A percentile compares a stretch with the other conserved stretches of the same genome.
These are phyloP conservation scores for Aspergillus biplanus DNA, from an alignment of 495 filamentous ascomycete species.

Conservation along the genomic window DNA sequence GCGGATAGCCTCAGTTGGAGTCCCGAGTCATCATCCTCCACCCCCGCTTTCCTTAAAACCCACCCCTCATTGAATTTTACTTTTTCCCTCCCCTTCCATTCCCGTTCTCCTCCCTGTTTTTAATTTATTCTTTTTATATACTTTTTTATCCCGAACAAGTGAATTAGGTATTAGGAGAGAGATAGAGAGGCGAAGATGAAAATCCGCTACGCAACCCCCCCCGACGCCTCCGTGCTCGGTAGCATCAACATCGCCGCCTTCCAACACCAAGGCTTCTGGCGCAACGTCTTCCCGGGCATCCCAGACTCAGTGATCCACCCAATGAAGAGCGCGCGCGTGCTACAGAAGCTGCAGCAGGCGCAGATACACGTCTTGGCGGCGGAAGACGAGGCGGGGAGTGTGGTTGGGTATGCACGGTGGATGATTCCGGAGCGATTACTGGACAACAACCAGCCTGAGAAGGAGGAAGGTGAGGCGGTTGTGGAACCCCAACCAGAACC, in stretches of 20 bases:
- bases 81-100: too few species aligned
- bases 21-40: too few species aligned
- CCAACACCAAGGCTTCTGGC: slow-evolving; percentile 12
- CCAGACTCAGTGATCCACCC: neutral
- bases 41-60: too few species aligned
- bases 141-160: too few species aligned
- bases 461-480: slow-evolving; percentile 11
- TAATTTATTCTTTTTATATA: too few species aligned
- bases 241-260: slow-evolving; percentile 27
- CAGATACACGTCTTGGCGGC: slow-evolving; percentile 20
- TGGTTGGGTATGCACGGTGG: slow-evolving; percentile 27
- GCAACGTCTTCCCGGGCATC: slow-evolving; percentile 19
- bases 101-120: too few species aligned
- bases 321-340: slow-evolving; percentile 18
- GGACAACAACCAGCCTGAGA: neutral
- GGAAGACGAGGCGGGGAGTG: slow-evolving; percentile 9
- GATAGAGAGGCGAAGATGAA: neutral
- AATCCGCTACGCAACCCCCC: slow-evolving; percentile 24
- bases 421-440: slow-evolving; percentile 4
- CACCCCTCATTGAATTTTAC: too few species aligned
- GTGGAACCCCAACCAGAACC: neutral
- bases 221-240: slow-evolving; percentile 18
- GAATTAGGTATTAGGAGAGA: too few species aligned
- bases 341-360: slow-evolving; percentile 17
- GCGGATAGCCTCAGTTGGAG: too few species aligned